A percentile compares a stretch with the other conserved stretches of the same genome.
These are phyloP conservation scores for Setomelanomma holmii DNA, from an alignment of 2,329 filamentous ascomycete genomes.

Conservation along the genomic window DNA sequence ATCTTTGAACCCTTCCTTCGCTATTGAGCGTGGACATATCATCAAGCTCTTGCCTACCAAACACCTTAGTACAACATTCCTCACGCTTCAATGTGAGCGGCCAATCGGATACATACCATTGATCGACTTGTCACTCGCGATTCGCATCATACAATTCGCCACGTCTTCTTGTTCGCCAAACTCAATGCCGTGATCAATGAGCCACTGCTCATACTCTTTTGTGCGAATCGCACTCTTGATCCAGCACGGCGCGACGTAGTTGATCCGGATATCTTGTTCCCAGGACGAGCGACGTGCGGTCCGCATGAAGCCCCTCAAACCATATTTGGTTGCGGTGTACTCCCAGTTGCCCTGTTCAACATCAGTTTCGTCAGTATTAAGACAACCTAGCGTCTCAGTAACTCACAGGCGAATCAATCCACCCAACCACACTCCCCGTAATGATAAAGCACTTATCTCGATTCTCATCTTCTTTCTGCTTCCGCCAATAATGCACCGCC, in stretches of 20 bases:
- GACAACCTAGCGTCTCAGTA: no score
- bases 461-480: constrained; percentile 20
- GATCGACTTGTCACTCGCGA: constrained; percentile 29
- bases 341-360: constrained; percentile 38
- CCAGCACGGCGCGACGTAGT: constrained; percentile 27
- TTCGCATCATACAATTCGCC: constrained; percentile 44
- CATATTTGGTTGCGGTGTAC: constrained; percentile 48
- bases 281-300: constrained; percentile 18
- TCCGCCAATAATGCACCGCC: constrained; percentile 25
- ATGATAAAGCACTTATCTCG: constrained; percentile 27
- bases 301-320: constrained; percentile 24
- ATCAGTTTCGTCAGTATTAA: background rate
- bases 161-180: constrained; percentile 45
- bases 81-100: background rate
- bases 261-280: constrained; percentile 26
- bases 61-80: background rate
- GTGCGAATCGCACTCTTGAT: constrained; percentile 35
- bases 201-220: constrained; percentile 52
- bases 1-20: constrained; percentile 52
- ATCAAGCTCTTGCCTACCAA: constrained; percentile 48
- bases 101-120: constrained; percentile 18
- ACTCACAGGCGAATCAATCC: constrained; percentile 24
- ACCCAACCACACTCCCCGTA: constrained; percentile 24
- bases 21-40: constrained; percentile 49
- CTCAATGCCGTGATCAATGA: constrained; percentile 50